Evolutionary conservation across 2,329 filamentous ascomycete species (phyloP).

Genomic region (Lecanoromycetidae sp.): DNA sequence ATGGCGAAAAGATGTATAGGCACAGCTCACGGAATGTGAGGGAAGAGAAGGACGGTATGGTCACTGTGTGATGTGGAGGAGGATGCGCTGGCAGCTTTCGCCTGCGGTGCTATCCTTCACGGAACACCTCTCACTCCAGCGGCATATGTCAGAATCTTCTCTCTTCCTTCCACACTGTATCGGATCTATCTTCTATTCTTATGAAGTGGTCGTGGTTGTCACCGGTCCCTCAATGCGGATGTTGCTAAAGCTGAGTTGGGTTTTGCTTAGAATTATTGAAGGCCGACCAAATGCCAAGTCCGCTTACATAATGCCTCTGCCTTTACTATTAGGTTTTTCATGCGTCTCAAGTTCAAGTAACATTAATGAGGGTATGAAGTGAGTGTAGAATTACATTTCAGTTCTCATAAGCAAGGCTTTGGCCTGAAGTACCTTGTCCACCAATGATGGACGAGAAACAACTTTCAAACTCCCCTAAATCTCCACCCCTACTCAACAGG

Average conservation of each 20-base stretch:
- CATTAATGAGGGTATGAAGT: slow-evolving; percentile 7
- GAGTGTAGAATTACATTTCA: not conserved
- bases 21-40: not conserved
- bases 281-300: slow-evolving; percentile 1
- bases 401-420: too few species aligned
- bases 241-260: slow-evolving; percentile 12
- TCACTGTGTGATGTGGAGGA: not conserved
- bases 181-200: not conserved
- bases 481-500: too few species aligned
- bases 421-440: too few species aligned
- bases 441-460: too few species aligned
- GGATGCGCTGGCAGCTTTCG: not conserved
- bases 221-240: not conserved
- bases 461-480: too few species aligned
- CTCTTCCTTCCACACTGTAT: not conserved
- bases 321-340: not conserved
- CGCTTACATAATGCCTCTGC: slow-evolving; percentile 3
- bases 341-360: not conserved
- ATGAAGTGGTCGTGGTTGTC: slow-evolving; percentile 1
- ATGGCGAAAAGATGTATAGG: not conserved
- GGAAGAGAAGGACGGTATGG: not conserved
- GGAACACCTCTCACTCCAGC: not conserved
- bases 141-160: not conserved
- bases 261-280: slow-evolving; percentile 9
- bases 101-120: slow-evolving; percentile 5